These are phyloP conservation scores for Trametes punicea DNA, from an alignment of 768 basidiomycete species.

Conservation along the genomic window DNA sequence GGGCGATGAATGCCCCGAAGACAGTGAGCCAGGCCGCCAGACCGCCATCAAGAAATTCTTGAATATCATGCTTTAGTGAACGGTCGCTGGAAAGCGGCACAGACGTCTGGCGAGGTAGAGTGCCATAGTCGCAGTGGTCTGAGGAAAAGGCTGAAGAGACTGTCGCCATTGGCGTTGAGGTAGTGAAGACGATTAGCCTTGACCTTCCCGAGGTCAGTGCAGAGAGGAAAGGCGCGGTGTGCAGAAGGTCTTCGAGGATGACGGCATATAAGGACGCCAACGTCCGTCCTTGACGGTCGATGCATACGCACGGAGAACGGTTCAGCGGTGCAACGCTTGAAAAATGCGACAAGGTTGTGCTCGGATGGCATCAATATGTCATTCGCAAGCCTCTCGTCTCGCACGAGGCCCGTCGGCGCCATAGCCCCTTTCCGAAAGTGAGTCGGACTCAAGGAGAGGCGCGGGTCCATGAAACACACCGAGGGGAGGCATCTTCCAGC, in stretches of 20 bases:
- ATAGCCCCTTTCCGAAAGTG: slow-evolving; percentile 11
- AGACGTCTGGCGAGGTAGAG: background rate
- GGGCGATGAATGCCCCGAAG: slow-evolving; percentile 58
- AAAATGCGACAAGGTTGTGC: slow-evolving; percentile 2
- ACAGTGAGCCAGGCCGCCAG: slow-evolving; percentile 45
- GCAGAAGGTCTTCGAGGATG: background rate
- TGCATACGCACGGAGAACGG: slow-evolving; percentile 10
- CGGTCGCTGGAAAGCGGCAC: background rate
- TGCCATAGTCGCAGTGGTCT: slow-evolving; percentile 3
- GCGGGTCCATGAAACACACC: slow-evolving; percentile 12
- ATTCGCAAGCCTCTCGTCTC: background rate
- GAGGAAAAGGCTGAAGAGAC: background rate
- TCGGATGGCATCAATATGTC: slow-evolving; percentile 1
- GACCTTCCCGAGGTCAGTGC: background rate
- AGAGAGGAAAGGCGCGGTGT: background rate
- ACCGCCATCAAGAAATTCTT: slow-evolving; percentile 31
- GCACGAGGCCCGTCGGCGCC: slow-evolving; percentile 1
- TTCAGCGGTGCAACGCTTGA: background rate
- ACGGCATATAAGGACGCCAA: background rate
- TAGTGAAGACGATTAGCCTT: too few species aligned
- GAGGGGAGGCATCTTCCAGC: background rate
- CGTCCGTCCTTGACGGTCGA: slow-evolving; percentile 14
- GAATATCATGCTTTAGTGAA: background rate
- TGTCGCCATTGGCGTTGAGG: background rate
- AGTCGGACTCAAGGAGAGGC: slow-evolving; percentile 7